A percentile compares a stretch with the other conserved stretches of the same genome.
Conservation (phyloP, 345 rosid species). For the Salix caprea region DNA sequence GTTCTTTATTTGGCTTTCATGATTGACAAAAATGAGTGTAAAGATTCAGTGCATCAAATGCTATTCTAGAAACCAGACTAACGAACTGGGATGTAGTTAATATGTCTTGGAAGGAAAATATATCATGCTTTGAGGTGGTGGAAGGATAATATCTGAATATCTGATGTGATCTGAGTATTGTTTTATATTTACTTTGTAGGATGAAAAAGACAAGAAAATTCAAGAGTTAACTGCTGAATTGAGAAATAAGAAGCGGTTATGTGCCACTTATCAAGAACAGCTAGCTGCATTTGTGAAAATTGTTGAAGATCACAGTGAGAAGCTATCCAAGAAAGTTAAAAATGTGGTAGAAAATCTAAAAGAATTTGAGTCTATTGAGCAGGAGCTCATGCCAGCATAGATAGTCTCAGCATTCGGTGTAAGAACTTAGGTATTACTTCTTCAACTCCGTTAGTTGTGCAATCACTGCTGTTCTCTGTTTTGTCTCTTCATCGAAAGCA, state of each 20-base stretch:
- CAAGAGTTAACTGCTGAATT: slow-evolving; percentile 63
- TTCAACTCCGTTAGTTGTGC: background rate
- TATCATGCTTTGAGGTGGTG: background rate
- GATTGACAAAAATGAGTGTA: background rate
- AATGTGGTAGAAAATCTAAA: slow-evolving; percentile 47
- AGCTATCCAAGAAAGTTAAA: slow-evolving; percentile 49
- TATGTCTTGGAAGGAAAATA: background rate
- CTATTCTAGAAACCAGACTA: background rate
- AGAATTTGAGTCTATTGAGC: slow-evolving; percentile 49
- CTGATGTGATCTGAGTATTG: background rate
- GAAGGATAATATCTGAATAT: background rate
- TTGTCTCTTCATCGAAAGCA: background rate
- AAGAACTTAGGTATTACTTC: background rate
- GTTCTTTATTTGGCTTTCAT: background rate
- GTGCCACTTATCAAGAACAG: slow-evolving; percentile 62
- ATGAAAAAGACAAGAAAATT: slow-evolving; percentile 63
- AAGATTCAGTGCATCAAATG: background rate
- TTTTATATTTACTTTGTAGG: slow-evolving; percentile 26
- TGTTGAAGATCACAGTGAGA: slow-evolving; percentile 53
- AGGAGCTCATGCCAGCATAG: slow-evolving; percentile 34
- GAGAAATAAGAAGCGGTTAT: slow-evolving; percentile 58
- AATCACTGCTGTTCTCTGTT: background rate
- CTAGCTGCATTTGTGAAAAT: slow-evolving; percentile 51
- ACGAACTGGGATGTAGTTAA: background rate
- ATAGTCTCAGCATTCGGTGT: slow-evolving; percentile 20